Base-by-base conservation (phyloP, 2,329 filamentous ascomycete species). In the Penicillium oxalicum region DNA sequence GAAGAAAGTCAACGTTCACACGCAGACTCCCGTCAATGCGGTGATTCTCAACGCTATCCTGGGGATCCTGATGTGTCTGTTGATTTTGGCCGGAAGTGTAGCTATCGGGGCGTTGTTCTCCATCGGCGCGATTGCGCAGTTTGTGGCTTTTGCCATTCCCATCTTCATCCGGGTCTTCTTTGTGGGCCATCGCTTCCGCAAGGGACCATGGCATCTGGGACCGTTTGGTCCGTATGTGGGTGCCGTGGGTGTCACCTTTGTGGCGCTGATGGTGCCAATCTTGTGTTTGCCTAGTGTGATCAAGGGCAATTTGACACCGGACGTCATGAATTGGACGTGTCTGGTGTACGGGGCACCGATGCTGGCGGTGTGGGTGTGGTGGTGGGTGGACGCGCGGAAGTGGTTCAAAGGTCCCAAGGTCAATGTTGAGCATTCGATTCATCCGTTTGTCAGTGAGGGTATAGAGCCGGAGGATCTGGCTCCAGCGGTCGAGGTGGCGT, bases 401-500 rank as follows among this genome's bases (percentile, higher is more conserved):
- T 87, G 83, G 83, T 87, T 87, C 67, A 83, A 80, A 59, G 84
- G 84, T 0, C 83, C 84, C 0, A 84, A 81, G 70, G 78, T 87
- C 52, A 86, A 86, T 58, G 70, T 86, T 26, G 77, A 81, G 56
- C 79, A 82, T 65, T 61, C 61, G 9, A 62, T 69, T 40, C 62
- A 67, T 48, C 47, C 53, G 13, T 45, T 61, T 44, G 47, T 63
- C 9, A 57, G 57, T 51, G 60, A 63, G 43, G 60, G 58, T 6
- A 45, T 59, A 24, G 56, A 54, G 44, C 49, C 60, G 0, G 53
- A 54, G 27, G 12, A 35, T 27, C 5, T 24, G 9, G 47, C 38
- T 18, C 18, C 18, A 18, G 49, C 13, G n/a, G 18, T 38, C 2
- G 47, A 51, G 9, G 38, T 28, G 4, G 36, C 35, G n/a, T 43